Base-by-base conservation (phyloP, 2,329 filamentous ascomycete genomes). In the Nothophoma quercina region DNA sequence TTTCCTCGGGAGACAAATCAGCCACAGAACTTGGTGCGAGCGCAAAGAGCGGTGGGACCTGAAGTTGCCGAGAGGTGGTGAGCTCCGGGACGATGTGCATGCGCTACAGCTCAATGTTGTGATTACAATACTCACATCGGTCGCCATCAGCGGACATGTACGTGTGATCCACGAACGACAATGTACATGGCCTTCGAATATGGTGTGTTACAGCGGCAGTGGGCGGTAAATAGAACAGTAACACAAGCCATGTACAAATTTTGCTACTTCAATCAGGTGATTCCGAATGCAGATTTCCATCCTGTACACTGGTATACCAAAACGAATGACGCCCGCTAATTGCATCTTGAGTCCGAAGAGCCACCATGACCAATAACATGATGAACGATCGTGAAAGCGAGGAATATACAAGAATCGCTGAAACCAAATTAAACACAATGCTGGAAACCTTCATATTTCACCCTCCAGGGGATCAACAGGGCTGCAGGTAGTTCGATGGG, bases 401-500 rank as follows among this genome's bases (percentile, higher is more conserved):
- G 28, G 16, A 44, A 39, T 28, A 34, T 38, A 22, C 19, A 39
- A 36, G 25, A 47, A 13, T 19, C 42, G 22, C 21, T 30, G 13
- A 19, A 47, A 9, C 5, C 10, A 21, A 42, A 22, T 4, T 22
- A 32, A 41, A 29, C 32, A 29, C 19, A 39, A 28, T 22, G 16
- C 16, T 16, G 29, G 34, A 29, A n/a, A 34, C 7, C n/a, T 33
- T 15, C 35, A 21, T 7, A 8, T 12, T 5, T 18, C 30, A 13
- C 18, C 29, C 26, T 32, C 44, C 42, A 41, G 19, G 25, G 23
- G 32, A 23, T 61, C 65, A 79, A 63, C 83, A 85, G 47, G 79
- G 78, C 73, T 88, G 85, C 49, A 88, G 70, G 66, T 88, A 88
- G 71, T 88, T 88, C 60, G 84, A 87, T 2, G 86, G 86, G 43